Evolutionary conservation across 768 basidiomycete genomes (phyloP), one percentile per base, ranked within the genome.

Genomic region (Suillus luteus): DNA sequence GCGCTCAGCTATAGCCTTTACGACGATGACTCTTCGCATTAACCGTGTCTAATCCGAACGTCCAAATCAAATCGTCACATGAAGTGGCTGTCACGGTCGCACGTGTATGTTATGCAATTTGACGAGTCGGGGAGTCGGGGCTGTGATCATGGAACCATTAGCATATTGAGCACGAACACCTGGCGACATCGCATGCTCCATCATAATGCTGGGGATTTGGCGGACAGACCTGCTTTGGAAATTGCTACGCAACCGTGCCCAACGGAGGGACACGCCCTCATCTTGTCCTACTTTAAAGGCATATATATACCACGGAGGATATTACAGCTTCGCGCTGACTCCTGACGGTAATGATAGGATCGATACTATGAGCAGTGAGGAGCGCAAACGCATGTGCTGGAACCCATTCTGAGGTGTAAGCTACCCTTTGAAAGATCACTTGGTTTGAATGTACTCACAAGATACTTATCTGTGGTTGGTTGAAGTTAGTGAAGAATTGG

Each of bases 311-410:
- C 31, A 31, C 95, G 33, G 33, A 35, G 33, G 33, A 7, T 35
- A 35, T 35, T 83, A 80, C 59, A 99, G 81, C 27, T 97, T 83
- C 58, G 89, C 88, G 73, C 86, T 85, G 8, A 94, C 93, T 64
- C 95, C 99, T 96, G 19, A 95, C 95, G 70, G 99, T 91, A 75
- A 99, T 98, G 71, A 99, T 95, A 8, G 84, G 95, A 98, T 97
- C 67, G 86, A 85, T 75, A 94, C 96, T 31, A 89, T 88, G 71
- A 96, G 85, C 63, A 85, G 96, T 88, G 92, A 96, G 78, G 86
- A 83, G 24, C 96, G 90, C 9, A 94, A 84, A 67, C 93, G 85
- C 17, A 95, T 91, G 77, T 98, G 95, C 64, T 92, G 89, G 80
- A 96, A 97, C 46, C 96, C 96, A 64, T 96, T 96, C 75, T 96